Percentiles rank a stretch among this genome's conserved stretches.
Conservation (phyloP, 805 yeast species). For the Nakazawaea populi region DNA sequence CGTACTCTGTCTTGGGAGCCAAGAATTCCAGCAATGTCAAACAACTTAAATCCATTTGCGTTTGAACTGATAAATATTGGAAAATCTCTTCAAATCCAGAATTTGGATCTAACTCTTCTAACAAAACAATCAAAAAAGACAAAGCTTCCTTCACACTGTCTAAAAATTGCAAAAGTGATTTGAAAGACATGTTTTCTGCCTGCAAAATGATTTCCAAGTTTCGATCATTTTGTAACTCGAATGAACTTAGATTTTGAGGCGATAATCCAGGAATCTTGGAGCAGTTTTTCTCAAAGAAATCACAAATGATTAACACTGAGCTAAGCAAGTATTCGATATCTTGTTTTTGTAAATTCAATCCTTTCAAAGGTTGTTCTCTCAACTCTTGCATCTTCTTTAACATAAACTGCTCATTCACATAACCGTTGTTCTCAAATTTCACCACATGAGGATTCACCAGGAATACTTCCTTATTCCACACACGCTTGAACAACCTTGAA, state of each 20-base stretch:
- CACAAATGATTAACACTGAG: conserved; percentile 61
- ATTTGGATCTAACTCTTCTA: conserved; percentile 57
- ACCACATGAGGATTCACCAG: conserved; percentile 23
- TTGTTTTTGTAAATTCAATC: conserved; percentile 37
- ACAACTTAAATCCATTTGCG: conserved; percentile 60
- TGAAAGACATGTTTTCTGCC: conserved; percentile 87
- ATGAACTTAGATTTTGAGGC: conserved; percentile 49
- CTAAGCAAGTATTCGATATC: conserved; percentile 68
- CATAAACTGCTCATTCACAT: conserved; percentile 25
- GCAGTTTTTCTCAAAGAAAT: conserved; percentile 63
- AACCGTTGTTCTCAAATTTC: conserved; percentile 29
- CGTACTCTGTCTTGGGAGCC: conserved; percentile 53
- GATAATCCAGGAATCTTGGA: conserved; percentile 55
- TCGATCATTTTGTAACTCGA: conserved; percentile 37
- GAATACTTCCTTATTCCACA: conserved; percentile 76
- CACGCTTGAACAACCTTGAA: conserved; percentile 69
- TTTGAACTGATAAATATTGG: conserved; percentile 59
- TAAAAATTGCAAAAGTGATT: conserved; percentile 67
- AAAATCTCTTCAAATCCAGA: conserved; percentile 56
- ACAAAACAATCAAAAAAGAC: conserved; percentile 76
- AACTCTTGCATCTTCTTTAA: conserved; percentile 36
- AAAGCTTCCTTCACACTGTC: conserved; percentile 82
- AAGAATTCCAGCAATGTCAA: conserved; percentile 73
- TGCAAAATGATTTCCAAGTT: conserved; percentile 63
- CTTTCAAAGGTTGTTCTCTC: conserved; percentile 29